Percentiles rank a stretch among this genome's conserved stretches.
phyloP scores from a whole-genome alignment of 805 yeast genomes.

The Kuraishia molischiana region DNA sequence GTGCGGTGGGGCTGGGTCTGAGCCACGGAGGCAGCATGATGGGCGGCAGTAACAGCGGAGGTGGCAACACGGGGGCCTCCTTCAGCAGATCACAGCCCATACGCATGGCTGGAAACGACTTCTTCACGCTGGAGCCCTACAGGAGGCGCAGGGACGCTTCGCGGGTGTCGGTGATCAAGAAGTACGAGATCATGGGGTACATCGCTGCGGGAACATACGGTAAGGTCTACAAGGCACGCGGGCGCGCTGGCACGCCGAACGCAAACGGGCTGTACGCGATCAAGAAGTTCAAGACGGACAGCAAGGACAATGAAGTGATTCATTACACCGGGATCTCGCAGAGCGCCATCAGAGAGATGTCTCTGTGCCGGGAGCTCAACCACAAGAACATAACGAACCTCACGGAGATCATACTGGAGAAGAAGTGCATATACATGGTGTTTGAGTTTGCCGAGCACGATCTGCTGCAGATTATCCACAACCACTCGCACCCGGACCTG shows the following conservation, averaged over 20 bases:
- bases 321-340: slow-evolving; percentile 95
- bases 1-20: not conserved
- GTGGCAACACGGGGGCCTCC: not conserved
- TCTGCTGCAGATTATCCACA: slow-evolving; percentile 85
- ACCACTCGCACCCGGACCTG: slow-evolving; percentile 83
- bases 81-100: slow-evolving; percentile 25
- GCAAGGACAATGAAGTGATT: slow-evolving; percentile 72
- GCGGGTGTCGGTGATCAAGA: slow-evolving; percentile 68
- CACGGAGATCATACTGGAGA: slow-evolving; percentile 77
- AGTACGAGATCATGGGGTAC: slow-evolving; percentile 84
- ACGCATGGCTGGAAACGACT: slow-evolving; percentile 43
- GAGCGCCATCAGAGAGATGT: slow-evolving; percentile 93
- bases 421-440: slow-evolving; percentile 86
- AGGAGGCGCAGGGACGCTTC: slow-evolving; percentile 53
- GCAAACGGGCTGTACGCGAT: slow-evolving; percentile 55
- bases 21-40: not conserved
- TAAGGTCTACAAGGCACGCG: slow-evolving; percentile 81
- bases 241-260: slow-evolving; percentile 19
- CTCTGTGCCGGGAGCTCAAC: slow-evolving; percentile 78
- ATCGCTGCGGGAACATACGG: slow-evolving; percentile 99
- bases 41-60: not conserved
- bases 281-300: slow-evolving; percentile 90
- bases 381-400: slow-evolving; percentile 75
- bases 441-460: slow-evolving; percentile 97
- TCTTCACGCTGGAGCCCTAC: slow-evolving; percentile 50